Evolutionary conservation across 257 asterid species (phyloP).

Genomic region (Parsonsia alboflavescens): DNA sequence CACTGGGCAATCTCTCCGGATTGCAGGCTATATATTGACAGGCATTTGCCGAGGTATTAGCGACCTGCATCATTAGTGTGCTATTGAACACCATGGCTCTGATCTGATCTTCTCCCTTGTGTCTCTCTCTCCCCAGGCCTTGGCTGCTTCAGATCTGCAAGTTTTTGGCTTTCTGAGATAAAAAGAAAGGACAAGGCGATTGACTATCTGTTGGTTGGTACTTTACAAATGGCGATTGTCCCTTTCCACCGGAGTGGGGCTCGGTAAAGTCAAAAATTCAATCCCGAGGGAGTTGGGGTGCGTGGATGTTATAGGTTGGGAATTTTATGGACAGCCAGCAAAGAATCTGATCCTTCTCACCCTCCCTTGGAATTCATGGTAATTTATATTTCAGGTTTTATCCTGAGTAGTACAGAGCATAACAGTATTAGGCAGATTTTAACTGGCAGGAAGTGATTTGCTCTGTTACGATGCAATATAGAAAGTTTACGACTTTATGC

Average conservation of each 20-base stretch:
- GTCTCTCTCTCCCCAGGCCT: not conserved
- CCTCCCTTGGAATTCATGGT: no score
- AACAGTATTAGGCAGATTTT: no score
- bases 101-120: not conserved
- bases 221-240: not conserved
- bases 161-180: not conserved
- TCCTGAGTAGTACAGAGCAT: not conserved
- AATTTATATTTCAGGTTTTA: not conserved
- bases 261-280: no score
- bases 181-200: no score
- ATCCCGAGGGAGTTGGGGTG: no score
- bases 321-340: no score
- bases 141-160: not conserved
- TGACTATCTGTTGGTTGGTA: not conserved
- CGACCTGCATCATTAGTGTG: slow-evolving; percentile 53
- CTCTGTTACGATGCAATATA: no score
- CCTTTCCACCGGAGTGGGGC: not conserved
- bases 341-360: no score
- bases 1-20: slow-evolving; percentile 60
- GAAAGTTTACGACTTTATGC: no score
- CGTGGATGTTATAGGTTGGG: no score
- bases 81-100: slow-evolving; percentile 63
- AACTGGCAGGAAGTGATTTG: no score
- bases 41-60: slow-evolving; percentile 55
- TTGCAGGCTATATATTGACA: slow-evolving; percentile 85